These are phyloP conservation scores for Turnera subulata DNA, from an alignment of 345 rosid genomes.

Conservation along the genomic window DNA sequence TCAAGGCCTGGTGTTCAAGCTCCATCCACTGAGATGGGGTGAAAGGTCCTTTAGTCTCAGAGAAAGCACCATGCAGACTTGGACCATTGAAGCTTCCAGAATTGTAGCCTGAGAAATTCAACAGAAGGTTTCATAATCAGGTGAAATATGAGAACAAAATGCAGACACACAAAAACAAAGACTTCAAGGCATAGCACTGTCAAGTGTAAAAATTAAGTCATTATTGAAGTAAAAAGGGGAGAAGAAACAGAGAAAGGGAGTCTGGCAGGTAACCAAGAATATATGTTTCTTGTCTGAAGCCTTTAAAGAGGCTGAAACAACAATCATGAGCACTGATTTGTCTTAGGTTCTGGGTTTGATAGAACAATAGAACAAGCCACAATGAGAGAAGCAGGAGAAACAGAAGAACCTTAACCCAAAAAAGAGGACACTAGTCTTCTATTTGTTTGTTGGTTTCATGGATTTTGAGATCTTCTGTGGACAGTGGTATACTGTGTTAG, in stretches of 20 bases:
- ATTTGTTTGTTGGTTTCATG: neutral
- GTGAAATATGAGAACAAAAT: neutral
- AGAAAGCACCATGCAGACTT: constrained; percentile 34
- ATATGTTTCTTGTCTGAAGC: constrained; percentile 14
- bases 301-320: constrained; percentile 22
- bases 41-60: constrained; percentile 51
- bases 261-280: constrained; percentile 10
- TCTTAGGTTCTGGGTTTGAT: too few species aligned
- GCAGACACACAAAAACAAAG: constrained; percentile 2
- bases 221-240: neutral
- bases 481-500: constrained; percentile 11
- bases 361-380: constrained; percentile 2
- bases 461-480: constrained; percentile 17
- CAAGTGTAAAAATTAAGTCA: neutral
- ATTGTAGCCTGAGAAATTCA: constrained; percentile 31
- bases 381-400: neutral
- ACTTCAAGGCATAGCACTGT: neutral
- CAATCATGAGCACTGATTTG: constrained; percentile 7
- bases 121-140: neutral
- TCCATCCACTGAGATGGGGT: constrained; percentile 87
- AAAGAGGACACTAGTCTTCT: neutral
- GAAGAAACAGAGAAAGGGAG: constrained; percentile 2
- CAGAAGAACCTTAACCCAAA: neutral
- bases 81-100: constrained; percentile 34
- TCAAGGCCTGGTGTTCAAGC: constrained; percentile 91